A percentile compares a stretch with the other conserved stretches of the same genome.
phyloP scores from a whole-genome alignment of 768 basidiomycete genomes.

The Hemileccinum impolitum region DNA sequence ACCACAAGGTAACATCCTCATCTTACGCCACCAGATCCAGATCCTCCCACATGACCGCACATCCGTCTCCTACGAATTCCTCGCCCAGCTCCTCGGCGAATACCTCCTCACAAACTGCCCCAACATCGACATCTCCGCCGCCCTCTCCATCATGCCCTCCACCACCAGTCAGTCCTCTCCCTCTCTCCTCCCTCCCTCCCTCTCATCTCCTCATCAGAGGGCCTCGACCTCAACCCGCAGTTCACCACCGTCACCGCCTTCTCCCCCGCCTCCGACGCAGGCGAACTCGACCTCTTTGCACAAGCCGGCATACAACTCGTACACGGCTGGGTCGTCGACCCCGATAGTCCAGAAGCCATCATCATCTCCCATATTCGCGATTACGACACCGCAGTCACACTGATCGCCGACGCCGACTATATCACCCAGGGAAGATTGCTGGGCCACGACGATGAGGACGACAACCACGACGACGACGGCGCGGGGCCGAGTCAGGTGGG shows the following conservation, averaged over 20 bases:
- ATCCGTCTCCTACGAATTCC: slow-evolving; percentile 79
- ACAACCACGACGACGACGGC: slow-evolving; percentile 2
- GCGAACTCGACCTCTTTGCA: slow-evolving; percentile 83
- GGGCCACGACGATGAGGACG: slow-evolving; percentile 32
- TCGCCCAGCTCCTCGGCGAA: slow-evolving; percentile 81
- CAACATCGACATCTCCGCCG: slow-evolving; percentile 33
- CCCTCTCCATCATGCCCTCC: slow-evolving; percentile 43
- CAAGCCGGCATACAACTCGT: slow-evolving; percentile 77
- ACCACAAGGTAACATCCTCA: slow-evolving; percentile 70
- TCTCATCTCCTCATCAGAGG: slow-evolving; percentile 44
- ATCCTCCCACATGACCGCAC: slow-evolving; percentile 64
- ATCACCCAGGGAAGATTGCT: slow-evolving; percentile 62
- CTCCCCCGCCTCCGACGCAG: slow-evolving; percentile 58
- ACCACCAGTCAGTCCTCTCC: slow-evolving; percentile 60
- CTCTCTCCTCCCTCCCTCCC: not conserved
- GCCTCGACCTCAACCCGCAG: slow-evolving; percentile 85
- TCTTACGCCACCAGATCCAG: slow-evolving; percentile 77
- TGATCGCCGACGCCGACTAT: slow-evolving; percentile 80
- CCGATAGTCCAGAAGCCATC: slow-evolving; percentile 51
- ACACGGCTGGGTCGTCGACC: slow-evolving; percentile 70
- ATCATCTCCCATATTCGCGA: slow-evolving; percentile 54
- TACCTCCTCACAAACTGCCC: slow-evolving; percentile 62
- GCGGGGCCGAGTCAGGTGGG: slow-evolving; percentile 14
- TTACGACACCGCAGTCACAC: slow-evolving; percentile 71
- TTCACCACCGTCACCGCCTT: slow-evolving; percentile 73